phyloP scores from a whole-genome alignment of 352 stramenopile species.

The Thalassiosira livingstoniorum region DNA sequence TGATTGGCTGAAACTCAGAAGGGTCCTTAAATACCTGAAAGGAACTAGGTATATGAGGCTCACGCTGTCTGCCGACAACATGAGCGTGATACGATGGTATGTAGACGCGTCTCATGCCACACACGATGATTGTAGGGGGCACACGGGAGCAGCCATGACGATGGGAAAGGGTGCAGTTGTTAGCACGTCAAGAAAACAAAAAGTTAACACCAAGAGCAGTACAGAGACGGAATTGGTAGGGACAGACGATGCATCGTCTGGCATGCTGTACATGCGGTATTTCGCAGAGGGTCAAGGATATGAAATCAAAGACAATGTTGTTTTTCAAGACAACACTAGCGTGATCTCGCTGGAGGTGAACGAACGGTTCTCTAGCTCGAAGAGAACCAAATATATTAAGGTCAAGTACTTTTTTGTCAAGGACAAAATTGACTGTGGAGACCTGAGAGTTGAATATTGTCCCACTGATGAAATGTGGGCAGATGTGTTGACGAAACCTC shows the following conservation, averaged over 20 bases:
- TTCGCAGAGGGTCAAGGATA: constrained; percentile 55
- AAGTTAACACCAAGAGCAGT: constrained; percentile 45
- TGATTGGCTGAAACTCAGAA: constrained; percentile 67
- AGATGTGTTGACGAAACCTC: constrained; percentile 29
- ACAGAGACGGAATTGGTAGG: constrained; percentile 39
- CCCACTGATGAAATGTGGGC: constrained; percentile 28
- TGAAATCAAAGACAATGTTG: constrained; percentile 9
- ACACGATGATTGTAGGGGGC: constrained; percentile 59
- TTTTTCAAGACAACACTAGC: constrained; percentile 65
- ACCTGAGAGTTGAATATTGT: constrained; percentile 11
- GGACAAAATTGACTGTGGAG: constrained; percentile 13
- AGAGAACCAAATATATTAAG: constrained; percentile 50
- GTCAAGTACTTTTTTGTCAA: constrained; percentile 46
- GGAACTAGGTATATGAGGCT: constrained; percentile 38
- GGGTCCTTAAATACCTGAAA: constrained; percentile 60
- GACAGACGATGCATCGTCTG: constrained; percentile 44
- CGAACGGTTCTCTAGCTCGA: constrained; percentile 40
- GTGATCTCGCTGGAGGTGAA: constrained; percentile 52
- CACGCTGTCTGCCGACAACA: constrained; percentile 20
- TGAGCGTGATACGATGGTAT: constrained; percentile 44
- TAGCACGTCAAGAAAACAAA: constrained; percentile 41
- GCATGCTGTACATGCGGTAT: constrained; percentile 57
- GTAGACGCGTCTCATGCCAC: constrained; percentile 58
- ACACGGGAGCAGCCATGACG: constrained; percentile 64
- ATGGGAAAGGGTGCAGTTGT: constrained; percentile 35